These are phyloP conservation scores for Dentipellis fragilis DNA, from an alignment of 768 basidiomycete genomes.

Conservation along the genomic window DNA sequence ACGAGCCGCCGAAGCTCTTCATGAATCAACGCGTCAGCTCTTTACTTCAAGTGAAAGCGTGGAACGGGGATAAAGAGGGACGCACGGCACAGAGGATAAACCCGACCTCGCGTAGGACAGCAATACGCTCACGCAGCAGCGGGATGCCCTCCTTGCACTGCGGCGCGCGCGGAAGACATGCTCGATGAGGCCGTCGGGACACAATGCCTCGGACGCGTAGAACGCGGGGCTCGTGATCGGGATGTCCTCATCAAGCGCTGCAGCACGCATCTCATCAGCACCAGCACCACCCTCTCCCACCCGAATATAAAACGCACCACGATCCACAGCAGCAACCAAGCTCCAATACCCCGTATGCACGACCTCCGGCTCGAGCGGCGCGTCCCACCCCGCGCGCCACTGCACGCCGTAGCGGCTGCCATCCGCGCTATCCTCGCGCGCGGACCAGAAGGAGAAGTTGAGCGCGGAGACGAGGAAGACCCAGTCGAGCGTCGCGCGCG, in stretches of 20 bases:
- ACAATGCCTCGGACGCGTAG: constrained; percentile 59
- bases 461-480: constrained; percentile 80
- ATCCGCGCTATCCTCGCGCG: constrained; percentile 42
- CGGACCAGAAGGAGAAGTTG: constrained; percentile 89
- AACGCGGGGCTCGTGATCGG: constrained; percentile 75
- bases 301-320: constrained; percentile 62
- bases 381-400: constrained; percentile 64
- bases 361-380: constrained; percentile 29
- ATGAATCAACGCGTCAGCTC: neutral
- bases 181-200: constrained; percentile 61
- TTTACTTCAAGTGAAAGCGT: neutral
- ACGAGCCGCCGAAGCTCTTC: constrained; percentile 11
- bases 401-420: constrained; percentile 56
- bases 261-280: neutral
- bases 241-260: constrained; percentile 68
- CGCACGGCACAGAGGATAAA: constrained; percentile 58
- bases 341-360: constrained; percentile 84
- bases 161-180: constrained; percentile 56
- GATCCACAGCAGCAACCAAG: constrained; percentile 71
- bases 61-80: constrained; percentile 6
- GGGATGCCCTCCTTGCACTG: constrained; percentile 58
- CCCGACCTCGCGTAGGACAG: constrained; percentile 72
- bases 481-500: constrained; percentile 53
- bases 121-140: constrained; percentile 59
- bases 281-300: neutral